Evolutionary conservation across 106 monocot genomes (phyloP).

Genomic region (Acorus calamus): DNA sequence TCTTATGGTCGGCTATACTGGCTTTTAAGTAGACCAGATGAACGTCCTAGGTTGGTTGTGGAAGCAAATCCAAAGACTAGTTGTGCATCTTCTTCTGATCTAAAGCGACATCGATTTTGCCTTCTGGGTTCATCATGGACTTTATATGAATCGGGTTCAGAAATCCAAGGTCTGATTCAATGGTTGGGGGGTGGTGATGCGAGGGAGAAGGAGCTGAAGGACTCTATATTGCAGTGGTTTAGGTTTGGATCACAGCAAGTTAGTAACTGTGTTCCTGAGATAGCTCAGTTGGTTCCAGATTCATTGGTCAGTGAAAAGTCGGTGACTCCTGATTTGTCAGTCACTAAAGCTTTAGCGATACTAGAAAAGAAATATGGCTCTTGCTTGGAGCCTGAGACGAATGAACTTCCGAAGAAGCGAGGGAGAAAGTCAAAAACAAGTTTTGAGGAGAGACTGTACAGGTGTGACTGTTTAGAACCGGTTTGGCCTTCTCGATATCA

Average conservation of each 20-base stretch:
- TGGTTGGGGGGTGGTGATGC: constrained; percentile 66
- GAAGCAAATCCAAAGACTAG: constrained; percentile 33
- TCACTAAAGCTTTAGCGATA: constrained; percentile 44
- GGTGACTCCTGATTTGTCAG: constrained; percentile 13
- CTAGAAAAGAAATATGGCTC: constrained; percentile 73
- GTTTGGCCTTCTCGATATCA: constrained; percentile 84
- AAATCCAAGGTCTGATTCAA: constrained; percentile 52
- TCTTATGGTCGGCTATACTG: constrained; percentile 74
- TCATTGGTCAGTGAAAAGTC: constrained; percentile 16
- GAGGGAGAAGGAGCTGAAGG: constrained; percentile 77
- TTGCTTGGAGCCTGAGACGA: constrained; percentile 41
- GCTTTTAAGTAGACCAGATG: constrained; percentile 64
- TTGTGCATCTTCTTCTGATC: constrained; percentile 11
- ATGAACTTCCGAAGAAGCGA: constrained; percentile 46
- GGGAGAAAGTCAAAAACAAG: constrained; percentile 50
- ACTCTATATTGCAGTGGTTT: constrained; percentile 65
- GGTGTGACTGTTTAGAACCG: constrained; percentile 91
- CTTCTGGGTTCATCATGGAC: constrained; percentile 20
- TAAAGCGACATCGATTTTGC: not conserved
- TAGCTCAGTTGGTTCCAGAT: constrained; percentile 13
- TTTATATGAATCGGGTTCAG: constrained; percentile 64
- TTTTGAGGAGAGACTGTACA: constrained; percentile 57
- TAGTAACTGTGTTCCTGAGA: constrained; percentile 11
- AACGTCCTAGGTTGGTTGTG: constrained; percentile 68
- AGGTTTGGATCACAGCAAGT: constrained; percentile 31